Evolutionary conservation across 169 alveolate species (phyloP), one percentile per base, ranked within the genome.

Genomic region (Plasmodium gallinaceum): DNA sequence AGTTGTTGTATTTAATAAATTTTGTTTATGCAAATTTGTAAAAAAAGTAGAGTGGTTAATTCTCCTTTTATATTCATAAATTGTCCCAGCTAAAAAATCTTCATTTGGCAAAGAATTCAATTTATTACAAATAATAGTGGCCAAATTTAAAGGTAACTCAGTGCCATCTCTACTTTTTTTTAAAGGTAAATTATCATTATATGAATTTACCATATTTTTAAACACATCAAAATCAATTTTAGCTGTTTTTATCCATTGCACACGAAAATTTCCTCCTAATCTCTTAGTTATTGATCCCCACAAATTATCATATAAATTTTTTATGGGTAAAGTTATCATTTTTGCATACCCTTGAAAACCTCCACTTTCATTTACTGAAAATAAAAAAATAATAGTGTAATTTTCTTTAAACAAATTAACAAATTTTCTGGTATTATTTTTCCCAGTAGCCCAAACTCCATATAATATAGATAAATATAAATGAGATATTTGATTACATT

Each of bases 391-490:
- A 18, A 95, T 95, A 24, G 94, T 95, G 60, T 94, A 94, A 46
- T 88, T 73, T 48, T 88, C 66, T 52, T 51, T 68, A 64, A 92
- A 95, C 7, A 96, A 95, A 39, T 66, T 68, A 6, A 37, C 46
- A 62, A 94, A 88, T 66, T 88, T 92, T 39, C 83, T 48, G 9
- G 96, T 92, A 69, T 95, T 95, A 70, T 80, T 46, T 39, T 75
- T 75, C 39, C 96, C 94, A 1, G 97, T 94, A 7, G 97, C 96
- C 97, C 97, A 95, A 8, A 93, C 92, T 26, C 97, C 97, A 61
- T 78, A 88, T 70, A 91, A 76, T 45, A 95, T 88, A 45, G 97
- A 95, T 58, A 87, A 80, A 62, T 88, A 90, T 16, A 95, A 73
- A 88, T 95, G 93, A 60, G 88, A 91, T 88, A 95, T 94, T 58